Evolutionary conservation across 1,284 basidiomycete species (phyloP), one percentile per base, ranked within the genome.

Genomic region (Trametes pubescens): DNA sequence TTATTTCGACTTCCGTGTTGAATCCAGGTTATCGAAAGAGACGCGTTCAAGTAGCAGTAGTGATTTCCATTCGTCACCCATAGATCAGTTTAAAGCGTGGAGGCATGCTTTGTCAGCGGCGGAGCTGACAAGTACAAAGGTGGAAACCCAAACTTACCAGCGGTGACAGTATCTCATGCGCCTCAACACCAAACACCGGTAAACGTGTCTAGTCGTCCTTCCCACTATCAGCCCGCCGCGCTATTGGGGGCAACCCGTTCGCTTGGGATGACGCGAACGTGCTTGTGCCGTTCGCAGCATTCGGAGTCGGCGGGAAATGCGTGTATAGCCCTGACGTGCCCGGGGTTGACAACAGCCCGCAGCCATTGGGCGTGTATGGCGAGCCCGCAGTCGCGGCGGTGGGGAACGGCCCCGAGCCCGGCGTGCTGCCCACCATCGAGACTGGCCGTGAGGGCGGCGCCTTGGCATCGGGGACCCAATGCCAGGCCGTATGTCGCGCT

Each of bases 141-240:
- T n/a, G n/a, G n/a, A n/a, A n/a, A n/a, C n/a, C n/a, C n/a, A n/a
- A n/a, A n/a, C n/a, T n/a, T n/a, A n/a, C n/a, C n/a, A n/a, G n/a
- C n/a, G n/a, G n/a, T n/a, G n/a, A n/a, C n/a, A n/a, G n/a, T n/a
- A n/a, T n/a, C n/a, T n/a, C n/a, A n/a, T n/a, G n/a, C n/a, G n/a
- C n/a, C n/a, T n/a, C n/a, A n/a, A n/a, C n/a, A n/a, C n/a, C n/a
- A n/a, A n/a, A n/a, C n/a, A n/a, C n/a, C n/a, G n/a, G n/a, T n/a
- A 44, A 29, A 26, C 47, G 24, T 38, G 1, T 43, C 76, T 70
- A 84, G 73, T 84, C 82, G 64, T 79, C 81, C 76, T 84, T 84
- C 74, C 63, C 57, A 66, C 70, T 55, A 29, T 49, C 51, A 51
- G 52, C 51, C 47, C 51, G 47, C 52, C 73, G 72, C 64, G 63